Percentiles rank a stretch among this genome's conserved stretches.
These are phyloP conservation scores for Tubosaeta sp. DNA, from an alignment of 768 basidiomycete species.

Conservation along the genomic window DNA sequence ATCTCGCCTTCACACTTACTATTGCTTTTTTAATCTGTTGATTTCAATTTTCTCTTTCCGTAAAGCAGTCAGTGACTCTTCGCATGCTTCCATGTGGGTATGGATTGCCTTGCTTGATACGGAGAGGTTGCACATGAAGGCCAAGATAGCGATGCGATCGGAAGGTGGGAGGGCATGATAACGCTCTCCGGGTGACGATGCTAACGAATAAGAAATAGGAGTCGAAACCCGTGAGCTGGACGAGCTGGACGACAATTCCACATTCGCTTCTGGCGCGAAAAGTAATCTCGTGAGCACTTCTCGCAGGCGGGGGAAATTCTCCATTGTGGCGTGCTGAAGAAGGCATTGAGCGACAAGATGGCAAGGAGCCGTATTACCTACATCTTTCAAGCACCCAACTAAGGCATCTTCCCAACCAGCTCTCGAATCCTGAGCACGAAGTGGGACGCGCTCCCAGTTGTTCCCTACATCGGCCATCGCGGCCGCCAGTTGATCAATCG, in stretches of 20 bases:
- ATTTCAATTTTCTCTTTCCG: constrained; percentile 95
- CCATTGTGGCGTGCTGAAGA: constrained; percentile 64
- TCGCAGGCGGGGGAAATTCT: constrained; percentile 69
- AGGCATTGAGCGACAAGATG: neutral
- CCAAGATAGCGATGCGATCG: constrained; percentile 81
- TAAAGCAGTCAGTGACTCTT: constrained; percentile 84
- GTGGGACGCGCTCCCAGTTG: constrained; percentile 78
- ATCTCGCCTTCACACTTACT: constrained; percentile 49
- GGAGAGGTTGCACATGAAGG: constrained; percentile 86
- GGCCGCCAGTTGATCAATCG: constrained; percentile 56
- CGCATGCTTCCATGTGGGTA: constrained; percentile 84
- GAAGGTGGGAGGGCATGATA: constrained; percentile 69
- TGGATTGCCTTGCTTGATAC: constrained; percentile 89
- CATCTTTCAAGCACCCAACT: constrained; percentile 85
- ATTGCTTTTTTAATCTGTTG: constrained; percentile 82
- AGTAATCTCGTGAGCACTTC: constrained; percentile 68
- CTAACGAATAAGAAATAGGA: constrained; percentile 39
- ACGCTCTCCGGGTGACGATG: constrained; percentile 57
- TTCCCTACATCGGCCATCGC: constrained; percentile 81
- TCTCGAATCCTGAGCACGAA: constrained; percentile 68
- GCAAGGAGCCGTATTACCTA: constrained; percentile 40
- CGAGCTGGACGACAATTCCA: constrained; percentile 41
- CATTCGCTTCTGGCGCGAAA: constrained; percentile 54
- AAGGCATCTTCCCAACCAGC: constrained; percentile 92
- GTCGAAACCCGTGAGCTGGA: constrained; percentile 47